Conservation (phyloP, 164 flowering plant genomes). For the Stephania yunnanensis region DNA sequence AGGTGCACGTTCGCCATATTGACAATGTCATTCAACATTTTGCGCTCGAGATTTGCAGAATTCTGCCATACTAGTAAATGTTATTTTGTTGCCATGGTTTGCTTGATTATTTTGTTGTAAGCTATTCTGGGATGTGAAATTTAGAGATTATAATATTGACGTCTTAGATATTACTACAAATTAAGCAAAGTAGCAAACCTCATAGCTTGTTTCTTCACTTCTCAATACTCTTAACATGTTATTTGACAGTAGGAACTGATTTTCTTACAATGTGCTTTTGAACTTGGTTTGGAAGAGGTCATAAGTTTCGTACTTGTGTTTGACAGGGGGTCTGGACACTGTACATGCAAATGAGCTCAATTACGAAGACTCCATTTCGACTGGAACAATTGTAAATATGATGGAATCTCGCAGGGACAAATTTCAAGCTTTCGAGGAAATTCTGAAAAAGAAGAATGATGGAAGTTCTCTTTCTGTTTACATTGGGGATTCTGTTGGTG, state of each 20-base stretch:
- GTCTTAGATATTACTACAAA: too few species aligned
- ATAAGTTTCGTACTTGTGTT: conserved; percentile 1
- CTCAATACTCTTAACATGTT: too few species aligned
- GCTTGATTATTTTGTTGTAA: too few species aligned
- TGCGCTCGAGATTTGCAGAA: too few species aligned
- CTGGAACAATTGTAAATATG: conserved; percentile 26
- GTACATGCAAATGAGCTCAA: conserved; percentile 33
- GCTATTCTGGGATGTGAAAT: too few species aligned
- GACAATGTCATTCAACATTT: too few species aligned
- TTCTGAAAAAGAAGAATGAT: conserved; percentile 13
- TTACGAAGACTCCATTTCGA: conserved; percentile 28
- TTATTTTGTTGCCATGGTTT: background rate
- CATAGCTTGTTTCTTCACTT: too few species aligned
- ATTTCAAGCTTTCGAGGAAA: conserved; percentile 23
- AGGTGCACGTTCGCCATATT: too few species aligned
- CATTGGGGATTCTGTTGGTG: conserved; percentile 33
- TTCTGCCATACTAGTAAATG: background rate
- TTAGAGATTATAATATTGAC: too few species aligned
- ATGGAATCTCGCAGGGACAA: conserved; percentile 38
- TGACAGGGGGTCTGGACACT: conserved; percentile 28
- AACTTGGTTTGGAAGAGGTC: background rate
- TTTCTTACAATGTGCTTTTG: background rate
- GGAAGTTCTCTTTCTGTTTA: conserved; percentile 24
- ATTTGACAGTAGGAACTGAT: too few species aligned
- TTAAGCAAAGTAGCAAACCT: too few species aligned